phyloP scores from a whole-genome alignment of 192 early-diverging fungal genomes.

The Umbelopsis vinacea region DNA sequence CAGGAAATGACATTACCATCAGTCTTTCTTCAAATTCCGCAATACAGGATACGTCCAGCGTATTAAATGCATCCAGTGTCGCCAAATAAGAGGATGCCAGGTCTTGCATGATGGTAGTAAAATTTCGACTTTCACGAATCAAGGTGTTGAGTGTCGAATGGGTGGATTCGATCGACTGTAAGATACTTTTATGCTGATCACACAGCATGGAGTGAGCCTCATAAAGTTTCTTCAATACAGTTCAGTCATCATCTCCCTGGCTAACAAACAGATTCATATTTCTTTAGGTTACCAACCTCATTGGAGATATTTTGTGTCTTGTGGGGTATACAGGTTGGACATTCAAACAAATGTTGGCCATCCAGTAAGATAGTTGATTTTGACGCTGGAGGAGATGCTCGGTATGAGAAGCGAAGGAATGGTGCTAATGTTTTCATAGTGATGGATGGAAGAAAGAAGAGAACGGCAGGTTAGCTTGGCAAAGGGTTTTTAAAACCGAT shows the following conservation, averaged over 20 bases:
- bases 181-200: neutral
- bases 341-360: neutral
- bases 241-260: neutral
- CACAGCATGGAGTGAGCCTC: neutral
- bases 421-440: constrained; percentile 10
- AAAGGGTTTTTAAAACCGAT: too few relatives aligned
- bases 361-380: neutral
- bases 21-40: constrained; percentile 5
- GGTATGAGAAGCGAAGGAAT: constrained; percentile 12
- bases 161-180: neutral
- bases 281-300: constrained; percentile 2
- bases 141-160: neutral
- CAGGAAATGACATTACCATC: neutral
- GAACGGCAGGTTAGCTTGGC: neutral
- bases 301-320: neutral
- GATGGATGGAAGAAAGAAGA: neutral
- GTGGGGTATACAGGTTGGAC: neutral
- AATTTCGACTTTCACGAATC: neutral
- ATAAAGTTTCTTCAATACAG: neutral
- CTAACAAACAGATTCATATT: neutral
- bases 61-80: neutral
- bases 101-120: neutral
- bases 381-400: neutral
- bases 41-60: neutral
- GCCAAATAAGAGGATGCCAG: neutral